Evolutionary conservation across 2,329 filamentous ascomycete species (phyloP).

Genomic region (Talaromyces sp.): DNA sequence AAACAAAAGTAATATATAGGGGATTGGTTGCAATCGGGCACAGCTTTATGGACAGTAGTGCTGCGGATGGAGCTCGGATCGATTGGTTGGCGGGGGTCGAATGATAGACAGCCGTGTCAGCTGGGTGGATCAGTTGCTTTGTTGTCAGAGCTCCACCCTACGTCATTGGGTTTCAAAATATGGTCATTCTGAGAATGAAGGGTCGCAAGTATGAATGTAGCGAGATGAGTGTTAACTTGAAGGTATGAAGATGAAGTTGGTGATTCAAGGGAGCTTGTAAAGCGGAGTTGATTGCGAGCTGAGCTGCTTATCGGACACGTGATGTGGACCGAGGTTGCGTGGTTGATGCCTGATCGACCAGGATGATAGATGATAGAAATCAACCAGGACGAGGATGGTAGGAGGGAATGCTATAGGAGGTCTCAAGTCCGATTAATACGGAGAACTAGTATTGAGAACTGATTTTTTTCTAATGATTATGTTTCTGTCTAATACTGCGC

Average conservation of each 20-base stretch:
- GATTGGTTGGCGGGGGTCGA: conserved; percentile 12
- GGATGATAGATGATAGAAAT: too few relatives aligned
- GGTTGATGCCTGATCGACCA: too few relatives aligned
- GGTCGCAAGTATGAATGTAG: background rate
- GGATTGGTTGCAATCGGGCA: background rate
- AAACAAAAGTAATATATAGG: too few relatives aligned
- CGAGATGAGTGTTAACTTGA: background rate
- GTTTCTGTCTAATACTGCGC: background rate
- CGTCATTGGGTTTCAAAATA: conserved; percentile 20
- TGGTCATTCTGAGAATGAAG: background rate
- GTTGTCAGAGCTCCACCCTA: conserved; percentile 21
- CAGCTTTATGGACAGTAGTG: background rate
- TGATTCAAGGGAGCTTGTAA: background rate
- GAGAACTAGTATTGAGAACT: background rate
- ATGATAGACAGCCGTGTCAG: conserved; percentile 21
- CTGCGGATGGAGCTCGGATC: background rate
- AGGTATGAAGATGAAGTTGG: background rate
- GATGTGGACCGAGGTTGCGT: conserved; percentile 10
- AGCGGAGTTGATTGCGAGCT: background rate
- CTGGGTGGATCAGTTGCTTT: conserved; percentile 26
- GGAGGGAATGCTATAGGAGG: too few relatives aligned
- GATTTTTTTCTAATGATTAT: background rate
- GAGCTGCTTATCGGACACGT: conserved; percentile 16
- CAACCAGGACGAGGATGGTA: too few relatives aligned
- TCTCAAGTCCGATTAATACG: too few relatives aligned